Evolutionary conservation across 768 basidiomycete species (phyloP).

Genomic region (Ramaria rubella): DNA sequence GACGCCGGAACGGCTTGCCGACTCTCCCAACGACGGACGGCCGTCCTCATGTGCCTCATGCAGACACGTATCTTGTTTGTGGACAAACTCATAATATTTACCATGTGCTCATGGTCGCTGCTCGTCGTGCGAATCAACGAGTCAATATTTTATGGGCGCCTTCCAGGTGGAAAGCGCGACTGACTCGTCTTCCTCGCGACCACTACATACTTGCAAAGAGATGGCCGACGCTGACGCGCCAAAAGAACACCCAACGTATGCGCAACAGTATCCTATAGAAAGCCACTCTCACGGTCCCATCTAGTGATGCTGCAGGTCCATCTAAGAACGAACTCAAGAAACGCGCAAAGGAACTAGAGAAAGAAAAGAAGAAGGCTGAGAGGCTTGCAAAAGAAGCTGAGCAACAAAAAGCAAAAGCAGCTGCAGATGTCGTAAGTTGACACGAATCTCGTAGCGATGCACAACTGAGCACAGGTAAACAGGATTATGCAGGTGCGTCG

Average conservation of each 20-base stretch:
- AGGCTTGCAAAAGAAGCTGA: conserved; percentile 76
- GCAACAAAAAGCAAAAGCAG: conserved; percentile 58
- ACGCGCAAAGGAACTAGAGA: conserved; percentile 84
- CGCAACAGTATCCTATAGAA: not conserved
- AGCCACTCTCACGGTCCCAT: not conserved
- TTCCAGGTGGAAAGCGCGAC: not conserved
- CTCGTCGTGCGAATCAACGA: not conserved
- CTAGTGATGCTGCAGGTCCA: conserved; percentile 39
- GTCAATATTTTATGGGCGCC: not conserved
- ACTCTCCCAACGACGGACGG: too few species aligned
- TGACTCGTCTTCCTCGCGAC: not conserved
- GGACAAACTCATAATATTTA: not conserved
- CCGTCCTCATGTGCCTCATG: too few species aligned
- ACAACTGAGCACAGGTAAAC: not conserved
- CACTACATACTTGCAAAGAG: not conserved
- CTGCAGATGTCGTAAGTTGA: conserved; percentile 50
- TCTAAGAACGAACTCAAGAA: conserved; percentile 90
- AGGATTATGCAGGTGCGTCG: conserved; percentile 9
- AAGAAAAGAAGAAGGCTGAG: conserved; percentile 83
- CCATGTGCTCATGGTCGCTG: not conserved
- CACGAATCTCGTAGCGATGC: not conserved
- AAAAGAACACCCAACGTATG: not conserved
- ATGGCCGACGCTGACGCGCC: conserved; percentile 3
- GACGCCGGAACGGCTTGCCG: not conserved
- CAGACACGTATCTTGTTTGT: too few species aligned